These are phyloP conservation scores for Lepidium didymum DNA, from an alignment of 345 rosid species.

Conservation along the genomic window DNA sequence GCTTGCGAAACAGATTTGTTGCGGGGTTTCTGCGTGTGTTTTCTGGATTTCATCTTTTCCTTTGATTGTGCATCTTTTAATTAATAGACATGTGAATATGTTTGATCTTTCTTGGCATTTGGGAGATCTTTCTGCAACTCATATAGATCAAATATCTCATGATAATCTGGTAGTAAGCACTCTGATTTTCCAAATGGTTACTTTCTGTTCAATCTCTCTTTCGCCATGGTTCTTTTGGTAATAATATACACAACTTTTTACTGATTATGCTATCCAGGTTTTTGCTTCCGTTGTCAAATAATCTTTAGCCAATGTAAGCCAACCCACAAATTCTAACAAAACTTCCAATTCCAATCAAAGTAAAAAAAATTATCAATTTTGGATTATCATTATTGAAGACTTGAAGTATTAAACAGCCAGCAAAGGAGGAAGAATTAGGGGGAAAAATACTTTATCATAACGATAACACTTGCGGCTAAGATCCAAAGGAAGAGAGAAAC, in stretches of 20 bases:
- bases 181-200: not conserved
- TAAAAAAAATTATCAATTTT: not conserved
- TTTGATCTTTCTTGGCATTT: not conserved
- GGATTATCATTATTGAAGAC: conserved; percentile 18
- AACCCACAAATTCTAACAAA: not conserved
- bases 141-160: not conserved
- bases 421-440: not conserved
- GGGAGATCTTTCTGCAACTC: not conserved
- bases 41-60: not conserved
- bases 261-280: conserved; percentile 9
- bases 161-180: conserved; percentile 45
- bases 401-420: conserved; percentile 5
- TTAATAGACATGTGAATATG: conserved; percentile 15
- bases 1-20: conserved; percentile 10
- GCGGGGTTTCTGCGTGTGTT: too few relatives aligned
- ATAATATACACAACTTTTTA: not conserved
- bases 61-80: conserved; percentile 1
- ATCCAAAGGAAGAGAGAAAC: conserved; percentile 11
- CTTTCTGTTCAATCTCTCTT: not conserved
- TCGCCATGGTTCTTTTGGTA: not conserved
- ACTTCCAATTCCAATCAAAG: not conserved
- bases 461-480: conserved; percentile 12
- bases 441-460: conserved; percentile 1
- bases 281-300: conserved; percentile 68
- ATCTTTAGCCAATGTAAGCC: conserved; percentile 79